Evolutionary conservation across 176 grass and related monocot genomes (phyloP), one percentile per base, ranked within the genome.

Genomic region (Elaeis guineensis): DNA sequence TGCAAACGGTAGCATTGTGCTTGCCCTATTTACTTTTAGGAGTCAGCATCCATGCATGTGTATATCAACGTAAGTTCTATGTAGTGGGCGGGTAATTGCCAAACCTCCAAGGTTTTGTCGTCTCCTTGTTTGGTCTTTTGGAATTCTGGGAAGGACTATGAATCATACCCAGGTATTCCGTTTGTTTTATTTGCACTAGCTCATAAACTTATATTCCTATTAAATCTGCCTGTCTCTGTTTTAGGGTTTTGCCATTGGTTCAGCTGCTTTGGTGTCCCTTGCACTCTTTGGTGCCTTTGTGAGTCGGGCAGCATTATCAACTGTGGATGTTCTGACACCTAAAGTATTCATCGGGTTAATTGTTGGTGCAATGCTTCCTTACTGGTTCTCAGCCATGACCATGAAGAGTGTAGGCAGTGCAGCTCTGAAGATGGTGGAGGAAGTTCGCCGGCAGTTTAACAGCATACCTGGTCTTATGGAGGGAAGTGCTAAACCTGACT

Each of bases 301-400:
- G 62, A 94, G 89, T 65, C 83, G 89, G 59, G 89, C 89, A 21
- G 84, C 73, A 51, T 73, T 94, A 48, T 70, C 66, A 66, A 79
- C 83, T 14, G 89, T 94, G 2, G 80, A 89, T 70, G 89, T 94
- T 60, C 89, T 89, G 12, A 85, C 80, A 23, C 89, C 89, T 2
- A 94, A 89, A 78, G 89, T 94, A 21, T 94, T 94, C 68, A 88
- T 94, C 63, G 89, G 89, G 21, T 65, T 94, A 51, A 64, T 94
- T 53, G 89, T 94, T 21, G 89, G 89, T 64, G 89, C 89, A 75
- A 94, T 94, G 89, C 89, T 94, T 62, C 89, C 89, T 0, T 94
- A 94, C 84, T 88, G 89, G 89, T 94, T 88, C 80, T 89, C 89
- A 63, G 89, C 89, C 49, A 94, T 94, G 89, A 89, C 84, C 30